Evolutionary conservation across 805 yeast genomes (phyloP), one percentile per base, ranked within the genome.

Genomic region (Komagataella populi): DNA sequence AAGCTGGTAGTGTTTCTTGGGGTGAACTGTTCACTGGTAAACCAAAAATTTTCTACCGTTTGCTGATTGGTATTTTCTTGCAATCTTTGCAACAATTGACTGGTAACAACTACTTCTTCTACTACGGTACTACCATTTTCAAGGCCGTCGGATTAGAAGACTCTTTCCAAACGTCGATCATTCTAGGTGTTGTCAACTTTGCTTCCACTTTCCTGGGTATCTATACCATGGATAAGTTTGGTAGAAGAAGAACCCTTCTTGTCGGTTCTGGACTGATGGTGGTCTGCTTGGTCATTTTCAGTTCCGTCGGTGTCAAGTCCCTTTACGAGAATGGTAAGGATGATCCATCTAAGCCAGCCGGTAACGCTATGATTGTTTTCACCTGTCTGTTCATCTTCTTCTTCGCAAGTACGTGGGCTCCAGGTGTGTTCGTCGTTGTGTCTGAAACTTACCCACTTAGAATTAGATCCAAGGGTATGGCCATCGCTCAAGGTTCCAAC

Each of bases 371-470:
- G 59, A 72, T 79, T 59, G 80, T 79, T 18, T 74, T 76, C 57
- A 65, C 72, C 4, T 78, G 80, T 63, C 55, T 76, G 55, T 85
- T 81, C 63, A 84, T 85, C 56, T 80, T 83, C 45, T 79, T 80
- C 56, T 83, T 83, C 65, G 91, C 90, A 4, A 72, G 83, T 6
- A 73, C 87, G 17, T 84, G 89, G 88, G 88, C 89, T 64, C 84
- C 88, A 50, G 73, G 74, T 52, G 77, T 77, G 48, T 82, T 86
- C 84, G 85, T 74, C 49, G 70, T 73, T 57, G 60, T 69, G 60
- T 71, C 78, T 46, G 83, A 77, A 56, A 68, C 73, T 48, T 84
- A 76, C 69, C 85, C 89, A 54, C 76, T 84, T 52, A 77, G 82
- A 62, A 76, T 81, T 52, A 77, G 89, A 59, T 83, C 84, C 52